Conservation (phyloP, 164 flowering plant genomes). For the Umbellularia californica region DNA sequence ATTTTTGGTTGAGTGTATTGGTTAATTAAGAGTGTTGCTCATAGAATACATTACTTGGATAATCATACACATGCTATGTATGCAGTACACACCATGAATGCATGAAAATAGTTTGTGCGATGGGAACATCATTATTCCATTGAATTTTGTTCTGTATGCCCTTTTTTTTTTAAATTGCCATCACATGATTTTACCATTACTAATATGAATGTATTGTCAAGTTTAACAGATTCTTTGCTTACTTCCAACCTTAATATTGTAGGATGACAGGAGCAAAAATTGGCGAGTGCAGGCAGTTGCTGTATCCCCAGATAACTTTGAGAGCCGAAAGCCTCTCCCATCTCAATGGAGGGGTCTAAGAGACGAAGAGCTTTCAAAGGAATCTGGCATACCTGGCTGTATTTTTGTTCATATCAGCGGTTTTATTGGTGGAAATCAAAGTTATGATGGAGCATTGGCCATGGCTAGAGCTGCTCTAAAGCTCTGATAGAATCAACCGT, state of each 20-base stretch:
- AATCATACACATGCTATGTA: background rate
- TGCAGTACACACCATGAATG: background rate
- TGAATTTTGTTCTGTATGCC: background rate
- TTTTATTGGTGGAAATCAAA: conserved; percentile 82
- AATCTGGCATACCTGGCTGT: conserved; percentile 69
- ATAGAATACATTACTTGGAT: background rate
- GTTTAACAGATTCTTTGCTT: background rate
- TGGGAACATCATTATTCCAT: background rate
- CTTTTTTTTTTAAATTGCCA: background rate
- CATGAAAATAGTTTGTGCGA: background rate
- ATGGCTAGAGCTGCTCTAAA: conserved; percentile 77
- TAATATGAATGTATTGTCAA: too few relatives aligned
- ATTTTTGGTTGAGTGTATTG: background rate
- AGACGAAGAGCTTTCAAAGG: conserved; percentile 69
- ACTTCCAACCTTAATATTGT: conserved; percentile 10
- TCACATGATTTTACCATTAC: too few relatives aligned
- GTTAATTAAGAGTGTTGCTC: background rate
- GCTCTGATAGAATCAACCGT: conserved; percentile 9
- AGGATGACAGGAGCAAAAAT: conserved; percentile 65
- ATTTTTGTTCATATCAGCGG: conserved; percentile 94
- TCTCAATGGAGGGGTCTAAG: conserved; percentile 82
- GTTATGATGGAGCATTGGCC: conserved; percentile 83
- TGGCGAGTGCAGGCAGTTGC: conserved; percentile 96
- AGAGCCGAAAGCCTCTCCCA: conserved; percentile 85
- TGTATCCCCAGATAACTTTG: conserved; percentile 78